Evolutionary conservation across 2,329 filamentous ascomycete genomes (phyloP).

Genomic region (Paraconiothyrium sp.): DNA sequence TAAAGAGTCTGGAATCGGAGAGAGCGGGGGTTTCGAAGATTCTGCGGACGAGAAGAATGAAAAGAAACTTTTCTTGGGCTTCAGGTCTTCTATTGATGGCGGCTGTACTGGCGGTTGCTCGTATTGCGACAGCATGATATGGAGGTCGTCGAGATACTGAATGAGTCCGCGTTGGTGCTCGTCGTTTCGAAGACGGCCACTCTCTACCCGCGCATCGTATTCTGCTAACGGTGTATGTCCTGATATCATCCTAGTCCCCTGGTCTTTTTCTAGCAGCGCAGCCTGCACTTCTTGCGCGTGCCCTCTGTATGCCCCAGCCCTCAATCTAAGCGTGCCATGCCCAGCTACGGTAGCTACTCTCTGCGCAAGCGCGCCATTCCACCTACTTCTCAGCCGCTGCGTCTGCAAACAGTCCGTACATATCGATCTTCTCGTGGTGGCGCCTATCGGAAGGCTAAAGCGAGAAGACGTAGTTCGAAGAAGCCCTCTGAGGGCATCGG

Average conservation of each 20-base stretch:
- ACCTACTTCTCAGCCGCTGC: constrained; percentile 20
- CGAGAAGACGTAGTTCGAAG: constrained; percentile 25
- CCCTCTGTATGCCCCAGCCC: constrained; percentile 31
- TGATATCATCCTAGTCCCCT: background rate
- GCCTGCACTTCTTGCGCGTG: constrained; percentile 40
- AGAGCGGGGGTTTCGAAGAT: constrained; percentile 48
- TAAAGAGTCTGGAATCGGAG: constrained; percentile 73
- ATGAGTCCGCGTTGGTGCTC: constrained; percentile 93
- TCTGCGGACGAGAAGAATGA: constrained; percentile 66
- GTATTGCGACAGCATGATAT: constrained; percentile 82
- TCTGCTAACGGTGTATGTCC: constrained; percentile 73
- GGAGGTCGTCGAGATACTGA: constrained; percentile 85
- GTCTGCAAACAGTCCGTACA: constrained; percentile 40
- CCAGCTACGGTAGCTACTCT: constrained; percentile 18
- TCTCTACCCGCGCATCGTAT: constrained; percentile 82
- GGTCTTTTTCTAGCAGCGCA: constrained; percentile 25
- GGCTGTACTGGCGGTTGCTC: constrained; percentile 76
- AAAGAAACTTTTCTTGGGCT: constrained; percentile 64
- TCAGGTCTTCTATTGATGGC: constrained; percentile 77
- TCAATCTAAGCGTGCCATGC: constrained; percentile 17
- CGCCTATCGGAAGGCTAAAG: constrained; percentile 5
- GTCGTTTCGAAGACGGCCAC: constrained; percentile 81
- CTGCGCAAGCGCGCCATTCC: constrained; percentile 15
- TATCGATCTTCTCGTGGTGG: constrained; percentile 30
- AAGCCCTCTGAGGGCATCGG: constrained; percentile 40